phyloP scores from a whole-genome alignment of 1,284 basidiomycete species.

The Ustanciosporium gigantosporum region DNA sequence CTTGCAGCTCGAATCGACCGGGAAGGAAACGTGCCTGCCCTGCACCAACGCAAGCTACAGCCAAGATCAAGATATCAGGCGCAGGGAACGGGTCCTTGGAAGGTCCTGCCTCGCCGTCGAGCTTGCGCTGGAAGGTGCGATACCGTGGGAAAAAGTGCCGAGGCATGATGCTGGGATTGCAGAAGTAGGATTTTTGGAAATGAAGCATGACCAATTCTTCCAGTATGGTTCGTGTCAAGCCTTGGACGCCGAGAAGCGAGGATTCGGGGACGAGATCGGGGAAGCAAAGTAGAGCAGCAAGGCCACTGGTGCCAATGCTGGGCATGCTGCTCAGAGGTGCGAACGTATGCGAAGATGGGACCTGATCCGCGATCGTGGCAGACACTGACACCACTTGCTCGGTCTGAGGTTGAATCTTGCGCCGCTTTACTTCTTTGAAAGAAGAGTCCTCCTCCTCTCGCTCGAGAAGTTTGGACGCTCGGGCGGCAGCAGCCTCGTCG shows the following conservation, averaged over 20 bases:
- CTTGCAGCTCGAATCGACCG: constrained; percentile 27
- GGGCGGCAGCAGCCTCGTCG: constrained; percentile 8
- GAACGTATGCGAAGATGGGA: too few species aligned
- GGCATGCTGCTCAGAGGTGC: too few species aligned
- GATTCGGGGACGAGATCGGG: constrained; percentile 1
- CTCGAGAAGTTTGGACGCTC: too few species aligned
- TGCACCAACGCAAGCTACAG: constrained; percentile 26
- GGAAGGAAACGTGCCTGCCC: constrained; percentile 12
- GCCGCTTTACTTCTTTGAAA: too few species aligned
- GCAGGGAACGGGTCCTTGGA: constrained; percentile 12
- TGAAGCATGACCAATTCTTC: constrained; percentile 21
- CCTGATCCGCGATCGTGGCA: too few species aligned
- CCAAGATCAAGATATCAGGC: constrained; percentile 22
- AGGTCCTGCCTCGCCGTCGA: constrained; percentile 11
- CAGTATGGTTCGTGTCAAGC: constrained; percentile 22
- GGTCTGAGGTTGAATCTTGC: too few species aligned
- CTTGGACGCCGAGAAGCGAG: constrained; percentile 17
- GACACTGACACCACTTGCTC: too few species aligned
- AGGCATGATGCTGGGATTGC: constrained; percentile 23
- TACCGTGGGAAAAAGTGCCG: constrained; percentile 28
- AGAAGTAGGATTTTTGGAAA: constrained; percentile 27
- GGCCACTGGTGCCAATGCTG: too few species aligned
- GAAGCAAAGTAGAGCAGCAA: too few species aligned
- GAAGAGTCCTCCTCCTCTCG: too few species aligned
- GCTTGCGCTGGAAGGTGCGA: constrained; percentile 9